Evolutionary conservation across 768 basidiomycete species (phyloP), one percentile per base, ranked within the genome.

Genomic region (Hirschioporus abietinus): DNA sequence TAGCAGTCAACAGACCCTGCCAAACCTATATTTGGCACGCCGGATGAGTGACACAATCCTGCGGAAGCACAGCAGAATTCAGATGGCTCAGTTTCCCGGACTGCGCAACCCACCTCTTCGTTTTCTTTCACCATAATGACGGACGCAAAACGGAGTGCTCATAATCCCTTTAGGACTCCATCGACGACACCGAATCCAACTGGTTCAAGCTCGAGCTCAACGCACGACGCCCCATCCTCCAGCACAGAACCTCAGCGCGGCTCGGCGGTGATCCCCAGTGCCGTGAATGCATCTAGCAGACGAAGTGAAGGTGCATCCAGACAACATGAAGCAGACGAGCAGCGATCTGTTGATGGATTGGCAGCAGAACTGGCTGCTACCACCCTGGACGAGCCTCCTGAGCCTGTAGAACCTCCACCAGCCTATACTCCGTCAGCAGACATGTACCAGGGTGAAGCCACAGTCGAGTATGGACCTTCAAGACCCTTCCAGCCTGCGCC

Each of bases 381-480:
- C 59, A 5, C 72, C 63, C 30, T 68, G 36, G 68, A 70, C 26
- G 68, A 70, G 15, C 68, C 82, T 27, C 73, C 77, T 1, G 88
- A 87, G 42, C 20, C 42, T 52, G 42, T 20, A n/a, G 86, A 88
- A 23, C 76, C 79, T 12, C 91, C 90, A 0, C 91, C 91, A 0
- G 86, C 90, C 0, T 93, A 92, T 71, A 90, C 90, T 0, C 77
- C 84, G 0, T 69, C 80, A 1, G 83, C 90, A 2, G 82, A 87
- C 61, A 61, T 78, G 20, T 69, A 74, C 60, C 77, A 82, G 1
- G 91, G 89, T 17, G 91, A 93, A 72, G 76, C 80, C 0, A 86
- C 88, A 0, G 68, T 92, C 1, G 85, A 90, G 65, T 76, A 82
- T 23, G 90, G 91, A 0, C 91, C 90, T 0, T 65, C 76, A 5